Conservation (phyloP, 192 early-diverging fungal species). For the Backusella luteola region DNA sequence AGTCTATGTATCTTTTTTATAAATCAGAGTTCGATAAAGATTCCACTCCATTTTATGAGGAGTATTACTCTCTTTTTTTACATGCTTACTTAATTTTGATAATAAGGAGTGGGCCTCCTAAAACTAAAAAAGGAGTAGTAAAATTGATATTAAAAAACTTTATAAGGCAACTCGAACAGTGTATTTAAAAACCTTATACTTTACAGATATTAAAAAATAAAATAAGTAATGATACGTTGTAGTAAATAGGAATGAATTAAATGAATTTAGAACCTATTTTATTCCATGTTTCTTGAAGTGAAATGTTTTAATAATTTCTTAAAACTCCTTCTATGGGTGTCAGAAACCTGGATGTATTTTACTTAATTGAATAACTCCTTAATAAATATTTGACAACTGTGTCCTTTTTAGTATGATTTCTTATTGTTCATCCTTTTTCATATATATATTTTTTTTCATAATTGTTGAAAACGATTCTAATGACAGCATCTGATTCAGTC, state of each 20-base stretch:
- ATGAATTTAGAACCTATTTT: not conserved
- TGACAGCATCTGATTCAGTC: not conserved
- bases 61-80: not conserved
- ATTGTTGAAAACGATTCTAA: not conserved
- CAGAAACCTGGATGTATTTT: not conserved
- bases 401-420: not conserved
- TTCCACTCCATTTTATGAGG: not conserved
- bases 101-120: not conserved
- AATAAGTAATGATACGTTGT: not conserved
- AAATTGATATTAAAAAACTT: not conserved
- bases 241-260: not conserved
- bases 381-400: constrained; percentile 4
- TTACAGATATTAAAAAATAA: not conserved
- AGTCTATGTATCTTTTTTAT: no score
- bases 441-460: not conserved
- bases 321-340: not conserved
- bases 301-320: not conserved
- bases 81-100: not conserved
- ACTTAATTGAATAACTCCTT: constrained; percentile 5
- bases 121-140: not conserved
- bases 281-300: not conserved
- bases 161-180: not conserved
- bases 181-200: not conserved
- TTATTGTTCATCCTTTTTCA: not conserved
- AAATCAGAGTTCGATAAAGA: not conserved